Evolutionary conservation across 202 grass and related monocot species (phyloP), one percentile per base, ranked within the genome.

Genomic region (Panicum hallii): DNA sequence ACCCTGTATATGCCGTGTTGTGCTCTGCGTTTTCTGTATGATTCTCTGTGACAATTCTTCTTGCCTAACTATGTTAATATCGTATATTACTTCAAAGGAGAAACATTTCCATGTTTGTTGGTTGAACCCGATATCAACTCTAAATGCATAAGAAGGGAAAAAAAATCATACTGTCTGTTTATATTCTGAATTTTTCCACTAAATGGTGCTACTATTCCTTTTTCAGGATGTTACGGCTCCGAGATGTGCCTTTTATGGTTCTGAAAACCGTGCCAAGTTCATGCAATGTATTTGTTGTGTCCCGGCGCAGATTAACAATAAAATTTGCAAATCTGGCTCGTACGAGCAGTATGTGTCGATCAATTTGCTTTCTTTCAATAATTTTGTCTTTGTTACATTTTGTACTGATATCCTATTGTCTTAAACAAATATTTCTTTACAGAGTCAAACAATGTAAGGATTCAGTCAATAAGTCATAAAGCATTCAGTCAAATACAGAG

Each of bases 251-350:
- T 68, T 61, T 75, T 72, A 77, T 55, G 58, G 67, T 92, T 20
- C 65, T 96, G 85, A 87, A 89, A 90, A 73, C 74, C 58, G 84
- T 85, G 30, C 87, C 91, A 55, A 83, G 63, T 88, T 88, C 77
- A 56, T 96, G 93, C 86, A 94, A 91, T 83, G 79, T 99, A 87
- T 92, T 94, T 79, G 63, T 90, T 44, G 97, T 99, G 75, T 94
- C 93, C 48, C 74, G 84, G 26, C 58, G 28, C 34, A 83, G 54
- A 60, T 76, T 99, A 55, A 71, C 75, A 50, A 86, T 99, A 63
- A 99, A 94, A 79, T 64, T 92, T 83, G 56, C 84, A 64, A 84
- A 88, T 73, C 89, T 61, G 69, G 14, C 76, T 81, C 85, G 20
- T 70, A 66, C 71, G 57, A 74, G 17, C 55, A 91, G 89, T 91